phyloP scores from a whole-genome alignment of 2,329 filamentous ascomycete species.

The Fusarium sp. region DNA sequence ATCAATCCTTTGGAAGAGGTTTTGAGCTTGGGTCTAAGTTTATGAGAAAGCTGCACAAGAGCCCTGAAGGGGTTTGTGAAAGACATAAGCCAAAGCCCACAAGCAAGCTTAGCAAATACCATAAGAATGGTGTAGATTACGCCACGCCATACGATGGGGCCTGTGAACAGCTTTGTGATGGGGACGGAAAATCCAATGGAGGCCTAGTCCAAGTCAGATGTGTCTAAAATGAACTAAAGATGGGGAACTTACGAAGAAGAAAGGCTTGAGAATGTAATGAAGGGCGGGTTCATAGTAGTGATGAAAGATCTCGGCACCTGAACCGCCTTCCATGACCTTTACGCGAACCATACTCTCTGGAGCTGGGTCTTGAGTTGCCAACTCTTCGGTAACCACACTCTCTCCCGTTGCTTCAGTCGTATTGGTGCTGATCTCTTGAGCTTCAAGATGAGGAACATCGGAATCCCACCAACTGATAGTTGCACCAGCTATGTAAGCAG shows the following conservation, averaged over 20 bases:
- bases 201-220: constrained; percentile 45
- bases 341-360: not conserved
- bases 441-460: constrained; percentile 41
- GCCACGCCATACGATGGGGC: constrained; percentile 74
- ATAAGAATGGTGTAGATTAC: constrained; percentile 78
- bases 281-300: constrained; percentile 50
- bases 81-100: constrained; percentile 66
- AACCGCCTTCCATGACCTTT: not conserved
- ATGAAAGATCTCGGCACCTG: constrained; percentile 20
- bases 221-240: not conserved
- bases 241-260: constrained; percentile 71
- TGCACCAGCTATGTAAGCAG: constrained; percentile 70
- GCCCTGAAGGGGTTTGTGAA: constrained; percentile 12
- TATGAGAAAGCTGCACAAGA: not conserved
- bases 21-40: not conserved
- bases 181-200: constrained; percentile 83
- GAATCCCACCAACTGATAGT: constrained; percentile 68
- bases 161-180: constrained; percentile 73
- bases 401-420: not conserved
- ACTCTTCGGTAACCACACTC: not conserved
- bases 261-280: constrained; percentile 68
- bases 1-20: not conserved
- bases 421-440: not conserved
- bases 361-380: not conserved
- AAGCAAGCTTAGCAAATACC: constrained; percentile 67